Percentiles rank a stretch among this genome's conserved stretches.
Conservation (phyloP, 805 yeast species). For the Saccharomycopsis javanensis region DNA sequence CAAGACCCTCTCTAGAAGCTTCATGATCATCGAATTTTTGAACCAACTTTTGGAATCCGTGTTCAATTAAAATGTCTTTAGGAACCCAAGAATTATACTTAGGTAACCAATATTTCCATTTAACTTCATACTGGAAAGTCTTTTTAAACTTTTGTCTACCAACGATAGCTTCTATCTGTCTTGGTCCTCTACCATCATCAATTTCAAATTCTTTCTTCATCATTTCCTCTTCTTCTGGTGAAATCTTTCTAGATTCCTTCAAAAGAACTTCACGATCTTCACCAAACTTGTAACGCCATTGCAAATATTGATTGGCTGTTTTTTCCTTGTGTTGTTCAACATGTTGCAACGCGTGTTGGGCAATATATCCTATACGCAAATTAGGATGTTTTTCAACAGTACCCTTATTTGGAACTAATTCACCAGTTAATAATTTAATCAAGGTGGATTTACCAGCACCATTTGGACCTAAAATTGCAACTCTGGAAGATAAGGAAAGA, state of each 20-base stretch:
- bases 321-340: conserved; percentile 96
- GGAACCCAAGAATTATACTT: conserved; percentile 91
- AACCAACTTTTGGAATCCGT: conserved; percentile 83
- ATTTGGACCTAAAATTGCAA: conserved; percentile 93
- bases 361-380: conserved; percentile 95
- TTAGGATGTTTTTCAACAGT: conserved; percentile 96
- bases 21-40: conserved; percentile 98
- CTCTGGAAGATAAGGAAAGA: conserved; percentile 91
- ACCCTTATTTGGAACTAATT: conserved; percentile 76
- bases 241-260: conserved; percentile 85
- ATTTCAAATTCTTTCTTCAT: conserved; percentile 72
- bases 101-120: conserved; percentile 90
- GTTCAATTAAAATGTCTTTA: conserved; percentile 66
- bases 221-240: conserved; percentile 65
- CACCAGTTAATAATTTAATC: conserved; percentile 89
- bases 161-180: conserved; percentile 86
- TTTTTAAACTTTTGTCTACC: conserved; percentile 97
- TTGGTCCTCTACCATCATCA: conserved; percentile 79
- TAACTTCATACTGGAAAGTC: conserved; percentile 92
- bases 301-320: conserved; percentile 94
- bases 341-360: conserved; percentile 96
- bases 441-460: conserved; percentile 99
- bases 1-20: conserved; percentile 95
- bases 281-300: conserved; percentile 97
- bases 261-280: conserved; percentile 94